Evolutionary conservation across 768 basidiomycete genomes (phyloP), one percentile per base, ranked within the genome.

Genomic region (Pisolithus marmoratus): DNA sequence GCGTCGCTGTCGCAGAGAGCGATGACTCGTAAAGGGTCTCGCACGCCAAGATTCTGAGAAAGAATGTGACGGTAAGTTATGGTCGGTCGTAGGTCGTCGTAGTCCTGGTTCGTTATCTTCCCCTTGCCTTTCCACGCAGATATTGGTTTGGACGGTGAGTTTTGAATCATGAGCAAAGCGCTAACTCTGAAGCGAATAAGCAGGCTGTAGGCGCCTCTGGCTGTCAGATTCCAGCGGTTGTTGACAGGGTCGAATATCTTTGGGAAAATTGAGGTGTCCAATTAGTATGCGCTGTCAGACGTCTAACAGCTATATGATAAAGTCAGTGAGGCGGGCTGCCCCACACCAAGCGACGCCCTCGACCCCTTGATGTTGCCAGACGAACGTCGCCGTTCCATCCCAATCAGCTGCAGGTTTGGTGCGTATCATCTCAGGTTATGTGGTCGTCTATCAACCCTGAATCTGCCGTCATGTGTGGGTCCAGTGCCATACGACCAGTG

Each of bases 1-100:
- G 87, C 90, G 70, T 89, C 89, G 67, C 84, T 89, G 62, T 97
- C 94, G 65, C 91, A 93, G 41, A 96, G 84, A 0, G 91, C 93
- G 36, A 97, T 76, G 42, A 87, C 87, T 11, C 93, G 83, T 2
- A 94, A 71, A 1, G 90, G 90, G 63, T 91, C 88, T 59, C 74
- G 77, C 37, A 82, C 79, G 19, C 85, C 86, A 15, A 84, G 77
- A 56, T 78, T 83, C 26, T 81, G 78, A 1, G 85, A 81, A 38
- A 83, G 75, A 11, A 92, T 60, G 59, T 91, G 90, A 9, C 89
- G 79, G 66, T 92, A 93, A 6, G 90, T 92, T 54, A 94, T 84
- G 2, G 64, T 66, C 12, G 84, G 87, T 55, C 74, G 70, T 50
- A 87, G 74, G 60, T 88, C 85, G 43, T 78, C 73, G 53, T 80